These are phyloP conservation scores for Komagataella pastoris DNA, from an alignment of 805 yeast species.

Conservation along the genomic window DNA sequence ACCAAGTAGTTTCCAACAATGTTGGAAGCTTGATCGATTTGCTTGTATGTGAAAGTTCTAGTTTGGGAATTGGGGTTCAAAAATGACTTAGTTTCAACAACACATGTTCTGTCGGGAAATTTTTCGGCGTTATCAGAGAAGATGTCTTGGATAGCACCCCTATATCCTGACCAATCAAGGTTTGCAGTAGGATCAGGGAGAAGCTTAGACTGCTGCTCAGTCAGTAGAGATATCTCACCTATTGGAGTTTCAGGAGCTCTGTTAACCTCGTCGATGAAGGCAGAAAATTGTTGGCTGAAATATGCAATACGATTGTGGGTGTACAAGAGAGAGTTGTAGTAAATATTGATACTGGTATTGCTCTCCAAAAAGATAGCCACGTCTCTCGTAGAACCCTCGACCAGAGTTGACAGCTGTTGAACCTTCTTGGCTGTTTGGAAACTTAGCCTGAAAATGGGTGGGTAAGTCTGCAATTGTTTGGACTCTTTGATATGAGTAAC, in stretches of 20 bases:
- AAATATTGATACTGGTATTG: constrained; percentile 25
- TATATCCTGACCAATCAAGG: constrained; percentile 80
- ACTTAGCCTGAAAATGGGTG: constrained; percentile 50
- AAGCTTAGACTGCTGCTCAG: constrained; percentile 41
- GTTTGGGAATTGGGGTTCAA: constrained; percentile 38
- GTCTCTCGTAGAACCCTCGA: constrained; percentile 48
- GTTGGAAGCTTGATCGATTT: constrained; percentile 87
- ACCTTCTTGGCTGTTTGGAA: constrained; percentile 30
- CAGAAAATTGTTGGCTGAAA: constrained; percentile 59
- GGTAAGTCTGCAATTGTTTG: constrained; percentile 41
- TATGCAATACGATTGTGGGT: constrained; percentile 53
- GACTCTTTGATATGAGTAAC: constrained; percentile 33
- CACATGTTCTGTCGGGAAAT: constrained; percentile 82
- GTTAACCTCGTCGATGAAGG: constrained; percentile 29
- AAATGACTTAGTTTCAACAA: constrained; percentile 79
- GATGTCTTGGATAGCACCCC: constrained; percentile 96
- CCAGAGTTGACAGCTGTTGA: constrained; percentile 28
- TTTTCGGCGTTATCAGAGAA: constrained; percentile 76
- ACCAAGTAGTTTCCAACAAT: constrained; percentile 83
- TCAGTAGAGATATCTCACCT: constrained; percentile 54
- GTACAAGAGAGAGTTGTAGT: constrained; percentile 69
- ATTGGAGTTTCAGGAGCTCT: constrained; percentile 26
- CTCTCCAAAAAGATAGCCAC: constrained; percentile 37
- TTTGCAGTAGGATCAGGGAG: constrained; percentile 84
- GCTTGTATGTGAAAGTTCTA: constrained; percentile 70